These are phyloP conservation scores for Dioscorea dumetorum DNA, from an alignment of 106 monocot species.

Conservation along the genomic window DNA sequence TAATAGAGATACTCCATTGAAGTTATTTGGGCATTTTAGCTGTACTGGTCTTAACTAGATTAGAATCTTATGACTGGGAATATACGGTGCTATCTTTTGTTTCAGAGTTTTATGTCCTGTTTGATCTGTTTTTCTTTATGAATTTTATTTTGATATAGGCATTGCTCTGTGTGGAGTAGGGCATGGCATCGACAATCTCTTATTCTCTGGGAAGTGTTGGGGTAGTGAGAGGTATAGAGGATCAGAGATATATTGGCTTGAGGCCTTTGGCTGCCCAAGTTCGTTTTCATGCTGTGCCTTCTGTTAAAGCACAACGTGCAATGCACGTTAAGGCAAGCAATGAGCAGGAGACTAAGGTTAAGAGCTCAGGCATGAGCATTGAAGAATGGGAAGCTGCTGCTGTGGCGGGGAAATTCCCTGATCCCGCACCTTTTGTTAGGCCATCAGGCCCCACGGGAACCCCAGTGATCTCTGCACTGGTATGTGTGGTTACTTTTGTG, in stretches of 20 bases:
- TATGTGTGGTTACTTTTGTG: slow-evolving; percentile 19
- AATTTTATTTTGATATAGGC: neutral
- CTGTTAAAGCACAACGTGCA: neutral
- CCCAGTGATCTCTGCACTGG: slow-evolving; percentile 56
- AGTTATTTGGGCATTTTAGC: too few species aligned
- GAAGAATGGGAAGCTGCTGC: slow-evolving; percentile 96
- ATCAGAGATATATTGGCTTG: slow-evolving; percentile 31
- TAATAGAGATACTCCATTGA: too few species aligned
- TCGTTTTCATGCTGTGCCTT: neutral
- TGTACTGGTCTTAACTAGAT: too few species aligned
- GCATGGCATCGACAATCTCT: slow-evolving; percentile 55
- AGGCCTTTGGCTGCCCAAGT: slow-evolving; percentile 16
- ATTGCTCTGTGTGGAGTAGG: slow-evolving; percentile 7
- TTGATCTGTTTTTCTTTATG: too few species aligned
- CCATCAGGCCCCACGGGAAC: slow-evolving; percentile 70
- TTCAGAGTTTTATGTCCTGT: too few species aligned
- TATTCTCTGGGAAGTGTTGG: slow-evolving; percentile 29
- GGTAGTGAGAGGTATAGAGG: slow-evolving; percentile 16
- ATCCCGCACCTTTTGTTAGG: slow-evolving; percentile 39
- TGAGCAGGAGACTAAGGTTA: slow-evolving; percentile 22
- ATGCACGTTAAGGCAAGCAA: slow-evolving; percentile 36
- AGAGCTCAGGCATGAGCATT: slow-evolving; percentile 42
- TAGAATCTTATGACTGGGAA: too few species aligned
- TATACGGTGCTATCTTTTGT: too few species aligned
- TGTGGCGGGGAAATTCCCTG: slow-evolving; percentile 83